Base-by-base conservation (phyloP, 306 rosid genomes). In the Ormosia emarginata region DNA sequence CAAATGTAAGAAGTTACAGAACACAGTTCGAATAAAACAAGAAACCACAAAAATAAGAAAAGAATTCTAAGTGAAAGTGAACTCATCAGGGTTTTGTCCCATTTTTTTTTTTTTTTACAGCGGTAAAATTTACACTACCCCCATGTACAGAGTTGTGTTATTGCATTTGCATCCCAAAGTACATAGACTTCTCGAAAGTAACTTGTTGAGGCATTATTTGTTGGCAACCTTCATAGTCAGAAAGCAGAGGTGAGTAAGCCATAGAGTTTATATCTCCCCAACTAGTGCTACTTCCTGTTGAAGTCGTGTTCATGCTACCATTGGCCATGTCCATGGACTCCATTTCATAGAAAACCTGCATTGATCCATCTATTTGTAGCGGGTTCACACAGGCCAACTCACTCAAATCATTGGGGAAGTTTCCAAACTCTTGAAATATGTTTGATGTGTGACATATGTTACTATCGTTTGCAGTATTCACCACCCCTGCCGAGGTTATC, bases 191-290 rank as follows among this genome's bases (percentile, higher is more conserved):
- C 3, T 88, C 81, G 58, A 86, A 89, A 83, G 84, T 84, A 75
- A 77, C 56, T 82, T 83, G 89, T 49, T 65, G 82, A 53, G 72
- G 88, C 61, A 76, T 30, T 37, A 64, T 77, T 47, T 77, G 86
- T 50, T 76, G 89, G 83, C 81, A 88, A 78, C 76, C 86, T 71
- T 88, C 90, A 57, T 79, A 89, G n/a, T 86, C 90, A 77, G 97
- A 90, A 80, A 90, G 86, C 86, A 89, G 58, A 77, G 87, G 85
- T 17, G 93, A 86, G 80, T 83, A 81, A 81, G 84, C 90, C 79
- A 87, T 62, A 69, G 98, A 87, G 73, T 59, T 87, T 75, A 85
- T 90, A 74, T 91, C 96, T 56, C 92, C 97, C 97, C 95, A 92
- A 43, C 90, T 87, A 17, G 75, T 85, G 71, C 94, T 24, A 24